Base-by-base conservation (phyloP, 495 filamentous ascomycete species). In the Talaromyces nanjingensis region DNA sequence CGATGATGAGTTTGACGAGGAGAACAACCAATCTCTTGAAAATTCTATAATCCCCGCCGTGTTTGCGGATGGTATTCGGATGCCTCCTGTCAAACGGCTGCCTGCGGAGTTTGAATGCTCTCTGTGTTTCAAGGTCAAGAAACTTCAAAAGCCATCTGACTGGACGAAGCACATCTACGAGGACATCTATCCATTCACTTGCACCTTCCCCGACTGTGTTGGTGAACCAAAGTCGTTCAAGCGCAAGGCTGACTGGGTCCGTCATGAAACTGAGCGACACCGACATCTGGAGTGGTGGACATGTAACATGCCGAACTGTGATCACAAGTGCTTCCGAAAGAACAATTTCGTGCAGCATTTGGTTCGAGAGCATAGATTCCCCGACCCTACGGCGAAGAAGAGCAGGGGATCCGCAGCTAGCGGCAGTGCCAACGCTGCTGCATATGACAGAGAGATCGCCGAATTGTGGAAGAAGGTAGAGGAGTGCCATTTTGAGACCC, bases 111-210 rank as follows among this genome's bases (percentile, higher is more conserved):
- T 98, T 67, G 93, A 98, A 74, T 98, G 93, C 66, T 87, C 91
- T 33, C 78, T 97, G 22, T 97, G 93, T 75, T 97, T 92, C 79
- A 85, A 89, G 68, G 85, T 89, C 52, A 96, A 96, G 75, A 92
- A 89, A 65, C 92, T 96, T 71, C 84, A 89, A 67, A 98, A 98
- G 74, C 93, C 93, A 33, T 97, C 93, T 0, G 93, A 98, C 75
- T 98, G 93, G 93, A 96, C 93, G 14, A 98, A 98, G 72, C 93
- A 98, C 69, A 90, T 98, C 6, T 91, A 96, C 69, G 93, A 98
- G 73, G 93, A 98, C 71, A 86, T 97, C 11, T 90, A 96, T 70
- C 93, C 93, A 4, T 98, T 97, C 68, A 96, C 92, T 8, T 98
- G 93, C 75, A 98, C 92, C 0, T 97, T 94, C 74, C 83, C 87